Conservation (phyloP, 2,329 filamentous ascomycete species). For the Ophiocordyceps sinensis region DNA sequence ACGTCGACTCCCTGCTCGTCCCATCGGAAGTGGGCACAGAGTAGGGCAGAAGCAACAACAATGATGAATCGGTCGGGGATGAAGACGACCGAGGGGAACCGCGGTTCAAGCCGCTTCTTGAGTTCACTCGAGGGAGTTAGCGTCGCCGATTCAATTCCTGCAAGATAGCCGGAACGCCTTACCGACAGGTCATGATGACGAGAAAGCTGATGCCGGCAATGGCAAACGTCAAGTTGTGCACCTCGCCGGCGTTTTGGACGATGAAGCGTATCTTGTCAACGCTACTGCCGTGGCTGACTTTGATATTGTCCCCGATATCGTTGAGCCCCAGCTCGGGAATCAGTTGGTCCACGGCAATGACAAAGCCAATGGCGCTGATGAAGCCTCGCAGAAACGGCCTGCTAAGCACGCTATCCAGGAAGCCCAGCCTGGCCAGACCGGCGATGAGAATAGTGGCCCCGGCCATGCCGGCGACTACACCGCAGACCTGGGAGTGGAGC, state of each 20-base stretch:
- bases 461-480: constrained; percentile 75
- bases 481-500: constrained; percentile 69
- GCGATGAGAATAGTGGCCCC: constrained; percentile 81
- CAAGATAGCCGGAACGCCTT: constrained; percentile 12
- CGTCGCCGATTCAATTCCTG: not conserved
- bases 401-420: constrained; percentile 87
- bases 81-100: constrained; percentile 70
- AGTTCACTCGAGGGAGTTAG: constrained; percentile 41
- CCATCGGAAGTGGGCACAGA: constrained; percentile 68
- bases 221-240: constrained; percentile 60
- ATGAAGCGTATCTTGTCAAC: constrained; percentile 78
- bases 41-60: constrained; percentile 68
- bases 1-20: constrained; percentile 67
- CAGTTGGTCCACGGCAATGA: constrained; percentile 89
- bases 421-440: constrained; percentile 73
- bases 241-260: constrained; percentile 45
- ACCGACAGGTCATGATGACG: constrained; percentile 85
- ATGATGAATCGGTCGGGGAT: constrained; percentile 84
- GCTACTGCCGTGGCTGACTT: constrained; percentile 71
- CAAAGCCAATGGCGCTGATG: constrained; percentile 91
- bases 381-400: constrained; percentile 87
- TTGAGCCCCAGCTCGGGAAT: constrained; percentile 78
- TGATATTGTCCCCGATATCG: constrained; percentile 43
- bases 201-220: constrained; percentile 69
- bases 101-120: constrained; percentile 67